Evolutionary conservation across 2,329 filamentous ascomycete species (phyloP), one percentile per base, ranked within the genome.

Genomic region (Lasiodiplodia gonubiensis): DNA sequence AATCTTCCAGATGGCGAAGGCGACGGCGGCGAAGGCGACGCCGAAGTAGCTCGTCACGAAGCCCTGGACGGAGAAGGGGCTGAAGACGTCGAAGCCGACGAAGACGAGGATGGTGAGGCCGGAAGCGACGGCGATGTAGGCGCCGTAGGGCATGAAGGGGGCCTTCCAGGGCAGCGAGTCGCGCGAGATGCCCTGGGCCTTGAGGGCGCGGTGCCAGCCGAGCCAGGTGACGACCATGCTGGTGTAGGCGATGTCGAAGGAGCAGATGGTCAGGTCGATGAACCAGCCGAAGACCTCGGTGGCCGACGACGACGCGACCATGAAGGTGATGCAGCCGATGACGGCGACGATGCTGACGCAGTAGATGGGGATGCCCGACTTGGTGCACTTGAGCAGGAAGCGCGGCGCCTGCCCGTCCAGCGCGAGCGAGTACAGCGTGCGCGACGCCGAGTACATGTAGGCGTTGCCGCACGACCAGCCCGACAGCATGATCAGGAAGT

Each of bases 211-310:
- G 78, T 86, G 83, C 80, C 88, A 89, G 73, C 78, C 83, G 68
- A 88, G 80, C 76, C 86, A 89, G 23, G 86, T 89, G 33, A 84
- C 74, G 63, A 80, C 80, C 80, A 88, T 88, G 75, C 86, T 81
- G 67, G 78, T 78, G 72, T 73, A 79, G 74, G 79, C 73, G 71
- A 79, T 76, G 6, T 78, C 67, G 73, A 92, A 89, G 1, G 90
- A 91, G 0, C 91, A 90, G 16, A 91, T 93, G 23, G 92, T 83
- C 74, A 92, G 79, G 68, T 86, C 90, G 51, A 92, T 86, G 71
- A 93, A 88, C 90, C 91, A 93, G 55, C 83, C 83, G 69, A 94
- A 81, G 1, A 93, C 92, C 35, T 89, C 86, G 5, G 90, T 85
- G 0, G 89, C 85, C 68, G 84, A 83, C 69, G 87, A 85, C 7